A percentile compares a stretch with the other conserved stretches of the same genome.
phyloP scores from a whole-genome alignment of 1,139 yeast species.

The Geotrichum phurueaensis region DNA sequence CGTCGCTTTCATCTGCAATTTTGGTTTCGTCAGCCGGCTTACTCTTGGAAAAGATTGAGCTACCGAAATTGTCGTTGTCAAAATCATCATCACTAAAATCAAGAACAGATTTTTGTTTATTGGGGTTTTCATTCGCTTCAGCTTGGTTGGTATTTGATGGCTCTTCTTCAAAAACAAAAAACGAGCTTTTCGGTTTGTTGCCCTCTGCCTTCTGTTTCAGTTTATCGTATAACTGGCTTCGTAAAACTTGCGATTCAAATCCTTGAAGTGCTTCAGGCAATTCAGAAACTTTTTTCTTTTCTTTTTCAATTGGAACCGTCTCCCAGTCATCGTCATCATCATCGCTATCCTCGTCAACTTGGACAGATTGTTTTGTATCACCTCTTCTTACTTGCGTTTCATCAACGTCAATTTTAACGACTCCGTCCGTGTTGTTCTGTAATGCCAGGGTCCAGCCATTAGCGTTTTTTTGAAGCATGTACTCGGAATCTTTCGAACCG shows the following conservation, averaged over 20 bases:
- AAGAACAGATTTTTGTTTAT: neutral
- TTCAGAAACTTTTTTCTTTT: slow-evolving; percentile 16
- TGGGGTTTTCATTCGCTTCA: neutral
- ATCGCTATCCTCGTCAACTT: slow-evolving; percentile 29
- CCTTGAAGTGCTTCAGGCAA: slow-evolving; percentile 25
- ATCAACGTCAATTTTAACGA: slow-evolving; percentile 17
- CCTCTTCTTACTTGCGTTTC: slow-evolving; percentile 22
- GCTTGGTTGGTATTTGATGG: neutral
- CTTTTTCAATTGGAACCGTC: slow-evolving; percentile 42
- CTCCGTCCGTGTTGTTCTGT: slow-evolving; percentile 39
- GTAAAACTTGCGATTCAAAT: slow-evolving; percentile 27
- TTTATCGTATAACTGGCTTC: slow-evolving; percentile 26
- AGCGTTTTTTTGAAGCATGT: slow-evolving; percentile 67
- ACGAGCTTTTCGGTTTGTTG: slow-evolving; percentile 1
- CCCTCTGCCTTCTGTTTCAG: slow-evolving; percentile 17
- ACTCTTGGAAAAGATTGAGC: slow-evolving; percentile 8
- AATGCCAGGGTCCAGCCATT: slow-evolving; percentile 85
- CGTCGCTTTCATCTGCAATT: neutral
- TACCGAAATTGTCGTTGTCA: slow-evolving; percentile 3
- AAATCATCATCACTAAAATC: slow-evolving; percentile 2
- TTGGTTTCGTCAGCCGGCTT: neutral
- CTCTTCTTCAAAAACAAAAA: slow-evolving; percentile 11
- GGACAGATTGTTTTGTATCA: slow-evolving; percentile 19
- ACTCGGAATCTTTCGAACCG: slow-evolving; percentile 73
- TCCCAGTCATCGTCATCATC: slow-evolving; percentile 52